Evolutionary conservation across 352 stramenopile genomes (phyloP), one percentile per base, ranked within the genome.

Genomic region (Pythium guiyangense): DNA sequence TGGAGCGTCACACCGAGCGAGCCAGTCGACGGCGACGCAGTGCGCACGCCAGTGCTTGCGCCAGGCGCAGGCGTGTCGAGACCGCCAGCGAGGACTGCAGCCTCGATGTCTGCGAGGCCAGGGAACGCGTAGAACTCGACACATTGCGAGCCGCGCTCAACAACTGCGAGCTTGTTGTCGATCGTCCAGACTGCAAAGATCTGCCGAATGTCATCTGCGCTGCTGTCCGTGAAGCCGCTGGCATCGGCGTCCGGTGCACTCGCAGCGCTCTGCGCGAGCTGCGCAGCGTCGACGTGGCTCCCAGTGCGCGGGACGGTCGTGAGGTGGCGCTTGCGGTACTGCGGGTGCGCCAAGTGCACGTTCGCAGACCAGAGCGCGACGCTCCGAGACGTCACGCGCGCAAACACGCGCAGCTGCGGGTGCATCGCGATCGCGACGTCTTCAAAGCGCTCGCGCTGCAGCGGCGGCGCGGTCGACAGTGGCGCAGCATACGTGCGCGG

Each of bases 41-140:
- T n/a, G n/a, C n/a, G n/a, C n/a, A n/a, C n/a, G n/a, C n/a, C n/a
- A n/a, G n/a, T n/a, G n/a, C n/a, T n/a, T 45, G 39, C 6, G 3
- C 12, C 11, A 17, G 49, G 3, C 17, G n/a, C 49, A 35, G 63
- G 45, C 40, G 68, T 43, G 48, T 76, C 60, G 55, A 71, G 46
- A 43, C 66, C 26, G 37, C 52, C 54, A 35, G 26, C 64, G 40
- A n/a, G 34, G n/a, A 43, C 52, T 8, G 49, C 47, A 0, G 43
- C 45, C 20, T 62, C 49, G 22, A 75, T 45, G n/a, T 56, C 40
- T 3, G 52, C 46, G 0, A 90, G 70, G 9, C 76, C 79, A 15
- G 86, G 70, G 35, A 90, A 89, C 6, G 66, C 64, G 55, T 90
- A 92, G 45, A 92, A 84, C 62, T 92, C 82, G 56, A 89, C 69